phyloP scores from a whole-genome alignment of 495 filamentous ascomycete species.

The Hypoxylon perforatum region DNA sequence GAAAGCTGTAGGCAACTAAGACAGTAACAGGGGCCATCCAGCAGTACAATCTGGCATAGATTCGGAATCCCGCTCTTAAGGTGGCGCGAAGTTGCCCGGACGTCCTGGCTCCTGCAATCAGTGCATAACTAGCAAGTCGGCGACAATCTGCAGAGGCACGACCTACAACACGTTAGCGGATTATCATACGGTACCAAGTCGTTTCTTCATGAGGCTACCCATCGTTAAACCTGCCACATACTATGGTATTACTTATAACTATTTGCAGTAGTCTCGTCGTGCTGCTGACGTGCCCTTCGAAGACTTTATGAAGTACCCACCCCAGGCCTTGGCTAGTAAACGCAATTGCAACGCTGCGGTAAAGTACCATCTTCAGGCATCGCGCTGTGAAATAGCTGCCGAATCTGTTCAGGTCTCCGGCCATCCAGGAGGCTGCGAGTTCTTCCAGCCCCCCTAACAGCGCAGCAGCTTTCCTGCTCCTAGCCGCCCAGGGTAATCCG shows the following conservation, averaged over 20 bases:
- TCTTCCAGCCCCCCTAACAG: slow-evolving; percentile 88
- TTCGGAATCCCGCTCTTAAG: slow-evolving; percentile 89
- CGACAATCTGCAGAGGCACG: slow-evolving; percentile 90
- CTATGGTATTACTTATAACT: slow-evolving; percentile 58
- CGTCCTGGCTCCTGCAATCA: slow-evolving; percentile 91
- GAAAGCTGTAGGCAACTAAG: slow-evolving; percentile 95
- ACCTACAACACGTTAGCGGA: slow-evolving; percentile 61
- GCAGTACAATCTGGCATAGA: slow-evolving; percentile 98
- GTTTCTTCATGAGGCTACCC: slow-evolving; percentile 55
- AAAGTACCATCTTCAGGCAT: slow-evolving; percentile 96
- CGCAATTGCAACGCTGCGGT: slow-evolving; percentile 91
- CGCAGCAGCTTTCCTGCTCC: slow-evolving; percentile 97
- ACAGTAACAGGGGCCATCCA: slow-evolving; percentile 88
- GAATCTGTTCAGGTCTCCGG: slow-evolving; percentile 88
- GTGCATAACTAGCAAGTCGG: slow-evolving; percentile 92
- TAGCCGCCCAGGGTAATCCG: slow-evolving; percentile 47
- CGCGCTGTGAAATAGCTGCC: slow-evolving; percentile 94
- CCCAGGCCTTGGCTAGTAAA: slow-evolving; percentile 92
- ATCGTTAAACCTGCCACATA: too few relatives aligned
- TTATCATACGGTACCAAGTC: slow-evolving; percentile 81
- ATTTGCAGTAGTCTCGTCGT: slow-evolving; percentile 95
- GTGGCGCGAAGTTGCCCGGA: slow-evolving; percentile 92
- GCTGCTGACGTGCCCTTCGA: slow-evolving; percentile 84
- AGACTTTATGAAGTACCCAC: slow-evolving; percentile 86
- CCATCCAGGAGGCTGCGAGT: slow-evolving; percentile 92